Percentiles rank a stretch among this genome's conserved stretches.
These are phyloP conservation scores for Trypanosoma boissoni DNA, from an alignment of 208 protist species.

Conservation along the genomic window DNA sequence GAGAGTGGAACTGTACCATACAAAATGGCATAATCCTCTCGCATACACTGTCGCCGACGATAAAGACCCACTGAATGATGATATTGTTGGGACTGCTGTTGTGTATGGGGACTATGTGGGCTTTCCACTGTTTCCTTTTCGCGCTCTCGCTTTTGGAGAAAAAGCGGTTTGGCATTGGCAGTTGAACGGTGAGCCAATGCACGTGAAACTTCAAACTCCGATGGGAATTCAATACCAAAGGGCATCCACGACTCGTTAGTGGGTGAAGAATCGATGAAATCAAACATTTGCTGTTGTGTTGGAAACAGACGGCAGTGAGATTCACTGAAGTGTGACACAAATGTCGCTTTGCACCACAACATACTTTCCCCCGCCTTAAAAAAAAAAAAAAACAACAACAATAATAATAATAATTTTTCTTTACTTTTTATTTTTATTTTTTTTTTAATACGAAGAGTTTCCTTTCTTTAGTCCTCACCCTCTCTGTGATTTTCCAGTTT, in stretches of 20 bases:
- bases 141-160: too few relatives aligned
- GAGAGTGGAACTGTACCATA: constrained; percentile 65
- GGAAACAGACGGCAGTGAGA: constrained; percentile 56
- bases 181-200: constrained; percentile 20
- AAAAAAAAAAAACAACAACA: too few relatives aligned
- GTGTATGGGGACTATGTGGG: background rate
- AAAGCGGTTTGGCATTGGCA: background rate
- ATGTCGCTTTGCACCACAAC: constrained; percentile 79
- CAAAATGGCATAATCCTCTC: constrained; percentile 55
- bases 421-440: too few relatives aligned
- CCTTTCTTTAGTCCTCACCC: too few relatives aligned
- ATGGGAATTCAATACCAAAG: constrained; percentile 82
- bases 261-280: constrained; percentile 60
- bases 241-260: too few relatives aligned
- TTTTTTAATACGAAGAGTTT: too few relatives aligned
- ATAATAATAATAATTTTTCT: too few relatives aligned
- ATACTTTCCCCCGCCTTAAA: constrained; percentile 27
- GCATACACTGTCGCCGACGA: constrained; percentile 10
- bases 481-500: too few relatives aligned
- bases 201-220: constrained; percentile 42
- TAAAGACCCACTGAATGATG: background rate
- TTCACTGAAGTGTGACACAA: constrained; percentile 48
- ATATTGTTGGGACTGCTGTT: background rate
- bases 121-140: too few relatives aligned
- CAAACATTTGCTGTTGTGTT: constrained; percentile 73